Evolutionary conservation across 805 yeast species (phyloP), one percentile per base, ranked within the genome.

Genomic region (Lipomyces japonicus): DNA sequence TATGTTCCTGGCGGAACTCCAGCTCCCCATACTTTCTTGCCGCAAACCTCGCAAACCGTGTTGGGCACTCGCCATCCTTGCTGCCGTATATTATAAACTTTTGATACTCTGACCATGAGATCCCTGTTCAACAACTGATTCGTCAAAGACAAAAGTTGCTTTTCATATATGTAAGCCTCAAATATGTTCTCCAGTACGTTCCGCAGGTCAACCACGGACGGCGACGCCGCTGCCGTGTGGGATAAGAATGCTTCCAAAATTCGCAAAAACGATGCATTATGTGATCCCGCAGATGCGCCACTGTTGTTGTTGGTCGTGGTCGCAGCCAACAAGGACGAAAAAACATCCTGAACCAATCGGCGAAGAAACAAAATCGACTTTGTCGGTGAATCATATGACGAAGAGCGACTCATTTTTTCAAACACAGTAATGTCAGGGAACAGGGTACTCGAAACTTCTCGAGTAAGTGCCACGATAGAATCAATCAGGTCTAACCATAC

Each of bases 31-130:
- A 55, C 46, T 34, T 47, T 45, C 28, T 43, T 40, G 12, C 63
- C 63, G 41, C 63, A 59, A 10, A 51, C 44, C 44, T 57, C 61
- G 43, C 63, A 60, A 26, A 37, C 38, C 16, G 48, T 44, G 35
- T 41, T 46, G 18, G 41, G 28, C 3, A 44, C 51, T 9, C 52
- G 50, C 57, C 59, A 53, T 9, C 59, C 59, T 26, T 53, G 46
- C 30, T 48, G 52, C n/a, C 59, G 57, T 22, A 55, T 24, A 12
- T 10, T n/a, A 28, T 52, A 53, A 21, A 46, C 58, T 25, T 46
- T 35, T 10, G 49, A 25, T 16, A 55, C 59, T 31, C 53, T 54
- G 14, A 55, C 59, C 57, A 55, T 53, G 36, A 55, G 23, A 44
- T 55, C 59, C 18, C 48, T 53, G 21, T 42, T 48, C 41, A 55